Conservation (phyloP, 176 grass and related monocot species). For the Triticum monococcum region DNA sequence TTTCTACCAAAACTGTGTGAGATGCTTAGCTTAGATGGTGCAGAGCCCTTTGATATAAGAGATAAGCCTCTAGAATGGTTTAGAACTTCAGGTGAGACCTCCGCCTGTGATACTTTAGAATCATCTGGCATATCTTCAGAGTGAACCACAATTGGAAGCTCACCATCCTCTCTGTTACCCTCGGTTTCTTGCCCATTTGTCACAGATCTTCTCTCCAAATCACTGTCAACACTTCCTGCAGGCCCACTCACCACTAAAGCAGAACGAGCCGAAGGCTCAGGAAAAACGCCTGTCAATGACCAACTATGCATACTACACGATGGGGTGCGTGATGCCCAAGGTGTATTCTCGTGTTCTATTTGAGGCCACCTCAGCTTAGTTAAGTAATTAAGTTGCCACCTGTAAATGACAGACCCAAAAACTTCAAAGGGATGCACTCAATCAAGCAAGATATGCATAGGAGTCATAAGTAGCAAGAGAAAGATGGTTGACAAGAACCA, state of each 20-base stretch:
- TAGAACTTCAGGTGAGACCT: constrained; percentile 47
- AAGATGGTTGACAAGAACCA: not conserved
- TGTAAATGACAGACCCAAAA: constrained; percentile 81
- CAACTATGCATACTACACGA: constrained; percentile 80
- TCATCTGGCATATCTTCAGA: constrained; percentile 30
- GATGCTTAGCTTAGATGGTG: constrained; percentile 60
- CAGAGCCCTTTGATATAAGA: constrained; percentile 77
- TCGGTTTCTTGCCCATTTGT: constrained; percentile 86
- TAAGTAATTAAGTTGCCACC: constrained; percentile 87
- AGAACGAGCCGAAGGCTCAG: constrained; percentile 45
- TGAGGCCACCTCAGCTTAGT: constrained; percentile 91
- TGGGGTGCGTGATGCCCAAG: constrained; percentile 72
- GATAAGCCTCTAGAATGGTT: constrained; percentile 84
- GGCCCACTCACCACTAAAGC: constrained; percentile 39
- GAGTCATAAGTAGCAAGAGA: constrained; percentile 32
- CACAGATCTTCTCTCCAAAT: constrained; percentile 70
- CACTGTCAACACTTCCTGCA: constrained; percentile 58
- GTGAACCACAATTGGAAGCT: constrained; percentile 51
- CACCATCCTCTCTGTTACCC: constrained; percentile 80
- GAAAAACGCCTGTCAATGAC: constrained; percentile 55
- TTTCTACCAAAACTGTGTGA: constrained; percentile 57
- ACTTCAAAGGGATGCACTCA: constrained; percentile 43
- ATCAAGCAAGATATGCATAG: constrained; percentile 17
- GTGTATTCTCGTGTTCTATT: constrained; percentile 69
- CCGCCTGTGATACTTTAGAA: constrained; percentile 28